Evolutionary conservation across 148 eudicot genomes (phyloP).

Genomic region (Drosera capensis): DNA sequence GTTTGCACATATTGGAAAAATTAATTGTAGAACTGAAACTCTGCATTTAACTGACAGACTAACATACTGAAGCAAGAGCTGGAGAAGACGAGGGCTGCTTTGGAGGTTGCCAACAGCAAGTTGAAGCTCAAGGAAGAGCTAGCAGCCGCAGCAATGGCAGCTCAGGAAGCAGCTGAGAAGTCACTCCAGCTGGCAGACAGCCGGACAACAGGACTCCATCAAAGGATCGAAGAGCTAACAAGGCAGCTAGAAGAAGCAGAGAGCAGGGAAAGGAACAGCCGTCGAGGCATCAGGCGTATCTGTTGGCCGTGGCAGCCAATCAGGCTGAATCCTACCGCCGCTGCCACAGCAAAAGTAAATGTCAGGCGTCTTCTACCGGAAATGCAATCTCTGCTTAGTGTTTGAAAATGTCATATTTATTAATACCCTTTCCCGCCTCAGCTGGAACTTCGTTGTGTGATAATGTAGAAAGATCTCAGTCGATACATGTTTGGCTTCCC

Average conservation of each 20-base stretch:
- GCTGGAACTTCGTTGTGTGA: too few relatives aligned
- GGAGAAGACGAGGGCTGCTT: constrained; percentile 45
- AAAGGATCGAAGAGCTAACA: constrained; percentile 45
- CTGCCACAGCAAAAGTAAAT: constrained; percentile 11
- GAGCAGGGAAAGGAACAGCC: constrained; percentile 15
- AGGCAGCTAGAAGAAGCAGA: constrained; percentile 42
- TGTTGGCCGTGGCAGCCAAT: constrained; percentile 59
- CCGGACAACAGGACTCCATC: constrained; percentile 25
- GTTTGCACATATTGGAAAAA: too few relatives aligned
- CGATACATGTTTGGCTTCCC: too few relatives aligned
- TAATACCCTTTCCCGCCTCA: too few relatives aligned
- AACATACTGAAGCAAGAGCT: constrained; percentile 49
- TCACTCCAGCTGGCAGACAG: constrained; percentile 56
- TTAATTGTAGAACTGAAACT: too few relatives aligned
- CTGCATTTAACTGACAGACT: too few relatives aligned
- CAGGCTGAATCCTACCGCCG: constrained; percentile 15
- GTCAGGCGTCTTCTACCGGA: constrained; percentile 29
- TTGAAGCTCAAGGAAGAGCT: constrained; percentile 53
- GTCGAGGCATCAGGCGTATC: constrained; percentile 19
- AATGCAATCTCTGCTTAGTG: constrained; percentile 53
- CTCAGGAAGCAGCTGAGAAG: constrained; percentile 53
- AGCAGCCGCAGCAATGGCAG: constrained; percentile 55
- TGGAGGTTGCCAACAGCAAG: constrained; percentile 38
- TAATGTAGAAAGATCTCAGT: too few relatives aligned
- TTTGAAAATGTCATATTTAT: too few relatives aligned